Base-by-base conservation (phyloP, 495 filamentous ascomycete genomes). In the Penicilliopsis zonata region DNA sequence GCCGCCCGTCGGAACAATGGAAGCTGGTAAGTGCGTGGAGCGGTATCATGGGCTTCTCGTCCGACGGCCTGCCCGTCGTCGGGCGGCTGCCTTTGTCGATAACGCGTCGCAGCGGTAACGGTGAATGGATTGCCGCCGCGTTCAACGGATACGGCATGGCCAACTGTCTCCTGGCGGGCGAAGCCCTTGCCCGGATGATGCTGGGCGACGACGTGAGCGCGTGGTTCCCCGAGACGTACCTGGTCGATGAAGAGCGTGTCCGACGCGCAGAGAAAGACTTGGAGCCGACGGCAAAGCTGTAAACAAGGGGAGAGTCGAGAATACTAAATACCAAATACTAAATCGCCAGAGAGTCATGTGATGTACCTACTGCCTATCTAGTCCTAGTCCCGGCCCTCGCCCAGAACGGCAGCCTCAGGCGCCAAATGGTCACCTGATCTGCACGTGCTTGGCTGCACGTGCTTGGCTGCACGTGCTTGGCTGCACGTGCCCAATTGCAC, bases 131-230 rank as follows among this genome's bases (percentile, higher is more conserved):
- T 21, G 63, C 70, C 26, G 79, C 66, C 1, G 78, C 69, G 10
- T 82, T 75, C 42, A 78, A 73, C 38, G 84, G 83, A 0, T 83
- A 88, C 53, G 82, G 84, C 1, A 88, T 92, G 84, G 79, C 82
- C 2, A 80, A 80, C 53, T 76, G 72, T 24, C 70, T 76, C 34
- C 51, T 84, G 18, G 74, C 69, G 33, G 82, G 76, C 1, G 69
- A 78, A 39, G 77, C 75, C 3, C 64, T 78, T 6, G 28, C n/a
- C 4, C 3, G 16, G 16, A 30, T 30, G 28, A 30, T 30, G 28
- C 28, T 30, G 28, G 28, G 28, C 16, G 28, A 30, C 13, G 28
- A 30, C 4, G 28, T 30, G 5, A 16, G 4, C n/a, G 28, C 8
- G 13, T 30, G 28, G 13, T 30, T 30, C 18, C 28, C 28, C 5